Evolutionary conservation across 345 rosid genomes (phyloP), one percentile per base, ranked within the genome.

Genomic region (Acer saccharum): DNA sequence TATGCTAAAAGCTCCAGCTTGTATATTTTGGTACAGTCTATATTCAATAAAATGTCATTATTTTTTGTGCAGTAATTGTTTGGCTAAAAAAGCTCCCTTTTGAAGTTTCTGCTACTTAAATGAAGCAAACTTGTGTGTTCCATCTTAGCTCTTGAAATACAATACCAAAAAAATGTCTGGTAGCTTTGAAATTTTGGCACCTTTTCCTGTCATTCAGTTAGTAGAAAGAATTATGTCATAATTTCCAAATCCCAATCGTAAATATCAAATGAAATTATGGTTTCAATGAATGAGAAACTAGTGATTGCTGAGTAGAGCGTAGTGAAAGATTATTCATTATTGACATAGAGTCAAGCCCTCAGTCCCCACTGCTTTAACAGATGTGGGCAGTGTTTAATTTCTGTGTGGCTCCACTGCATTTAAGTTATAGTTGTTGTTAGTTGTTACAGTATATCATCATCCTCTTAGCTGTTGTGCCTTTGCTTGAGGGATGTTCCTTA

Each of bases 31-130:
- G 62, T 77, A 32, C 48, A 27, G 65, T 69, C 65, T 10, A 72
- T 80, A 65, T 71, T 54, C 57, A 11, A 74, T 66, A 74, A 69
- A 72, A 69, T 69, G 84, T 66, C 80, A 78, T 77, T 68, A 57
- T 69, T 70, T 46, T 81, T 67, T 61, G 74, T 75, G 85, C 76
- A 68, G 78, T 27, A 35, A 57, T 79, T 70, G 63, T 72, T 76
- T 11, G 44, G n/a, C 73, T 48, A 57, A 43, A 18, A 41, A 58
- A 55, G 81, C 50, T 71, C 50, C 43, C 44, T 58, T 66, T 58
- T 48, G 35, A 23, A 35, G 64, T 54, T 75, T 62, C 52, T 32
- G 29, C 35, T 70, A 5, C 64, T 16, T 27, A 2, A n/a, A 57
- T 67, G 23, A 43, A 66, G 81, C 76, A 32, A 58, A 52, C 21